Evolutionary conservation across 2,329 filamentous ascomycete genomes (phyloP).

Genomic region (Chaetomium sp.): DNA sequence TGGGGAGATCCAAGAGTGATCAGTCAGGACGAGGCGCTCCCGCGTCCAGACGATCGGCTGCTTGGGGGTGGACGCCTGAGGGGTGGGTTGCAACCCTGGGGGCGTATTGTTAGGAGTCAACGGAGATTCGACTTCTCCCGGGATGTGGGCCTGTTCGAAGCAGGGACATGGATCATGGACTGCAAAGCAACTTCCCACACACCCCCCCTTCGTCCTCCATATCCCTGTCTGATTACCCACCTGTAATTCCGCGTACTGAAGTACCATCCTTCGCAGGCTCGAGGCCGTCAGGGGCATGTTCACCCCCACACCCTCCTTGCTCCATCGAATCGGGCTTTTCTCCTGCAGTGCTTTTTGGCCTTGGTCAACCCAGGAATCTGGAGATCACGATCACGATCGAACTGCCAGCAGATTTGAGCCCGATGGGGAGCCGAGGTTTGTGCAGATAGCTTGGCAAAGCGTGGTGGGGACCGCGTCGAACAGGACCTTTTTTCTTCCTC

Average conservation of each 20-base stretch:
- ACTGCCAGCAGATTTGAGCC: too few relatives aligned
- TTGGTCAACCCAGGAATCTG: too few relatives aligned
- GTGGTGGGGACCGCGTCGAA: too few relatives aligned
- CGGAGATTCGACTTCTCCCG: background rate
- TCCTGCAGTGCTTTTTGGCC: background rate
- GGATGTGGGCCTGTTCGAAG: slow-evolving; percentile 1
- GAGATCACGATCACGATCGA: too few relatives aligned
- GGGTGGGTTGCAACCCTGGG: background rate
- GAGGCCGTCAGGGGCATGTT: background rate
- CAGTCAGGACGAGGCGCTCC: slow-evolving; percentile 2
- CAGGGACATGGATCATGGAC: background rate
- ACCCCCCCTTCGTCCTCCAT: background rate
- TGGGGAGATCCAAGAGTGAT: slow-evolving; percentile 3
- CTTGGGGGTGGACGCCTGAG: slow-evolving; percentile 2
- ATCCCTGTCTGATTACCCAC: background rate
- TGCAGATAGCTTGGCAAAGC: too few relatives aligned
- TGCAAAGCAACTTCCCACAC: slow-evolving; percentile 1
- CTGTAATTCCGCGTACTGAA: background rate
- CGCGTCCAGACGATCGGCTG: slow-evolving; percentile 8
- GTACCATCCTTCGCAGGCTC: background rate
- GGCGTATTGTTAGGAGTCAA: too few relatives aligned
- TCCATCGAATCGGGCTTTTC: background rate
- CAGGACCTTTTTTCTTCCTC: too few relatives aligned
- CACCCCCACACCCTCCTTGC: background rate
- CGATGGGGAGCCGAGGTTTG: too few relatives aligned